Evolutionary conservation across 192 early-diverging fungal genomes (phyloP).

Genomic region (Radiomyces spectabilis): DNA sequence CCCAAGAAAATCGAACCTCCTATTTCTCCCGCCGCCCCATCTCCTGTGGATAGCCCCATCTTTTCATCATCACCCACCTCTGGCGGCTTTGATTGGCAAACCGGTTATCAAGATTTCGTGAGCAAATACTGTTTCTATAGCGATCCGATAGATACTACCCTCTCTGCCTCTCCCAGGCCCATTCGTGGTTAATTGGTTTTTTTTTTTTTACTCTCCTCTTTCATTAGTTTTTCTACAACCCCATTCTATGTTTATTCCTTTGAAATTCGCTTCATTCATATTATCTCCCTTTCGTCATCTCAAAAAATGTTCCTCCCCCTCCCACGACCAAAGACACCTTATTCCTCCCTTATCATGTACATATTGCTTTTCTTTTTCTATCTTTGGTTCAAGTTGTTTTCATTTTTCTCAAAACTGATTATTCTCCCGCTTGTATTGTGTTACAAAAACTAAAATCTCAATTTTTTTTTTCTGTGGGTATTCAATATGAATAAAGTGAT

Average conservation of each 20-base stretch:
- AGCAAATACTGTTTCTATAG: constrained; percentile 3
- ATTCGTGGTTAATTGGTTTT: not conserved
- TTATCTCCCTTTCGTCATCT: not conserved
- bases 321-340: too few species aligned
- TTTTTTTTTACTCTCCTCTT: not conserved
- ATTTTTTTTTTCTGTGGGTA: not conserved
- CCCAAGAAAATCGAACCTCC: not conserved
- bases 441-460: too few species aligned
- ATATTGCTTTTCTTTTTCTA: not conserved
- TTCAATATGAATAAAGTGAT: too few species aligned
- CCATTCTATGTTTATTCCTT: not conserved
- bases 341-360: not conserved
- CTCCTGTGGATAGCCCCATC: too few species aligned
- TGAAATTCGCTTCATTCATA: not conserved
- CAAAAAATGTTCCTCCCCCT: not conserved
- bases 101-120: constrained; percentile 2
- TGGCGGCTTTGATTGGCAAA: too few species aligned
- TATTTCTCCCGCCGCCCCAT: not conserved
- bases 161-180: not conserved
- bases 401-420: not conserved
- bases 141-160: too few species aligned
- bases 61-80: too few species aligned
- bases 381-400: not conserved
- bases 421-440: too few species aligned
- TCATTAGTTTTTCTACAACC: too few species aligned